These are phyloP conservation scores for Jatropha podagrica DNA, from an alignment of 441 rosid genomes.

Conservation along the genomic window DNA sequence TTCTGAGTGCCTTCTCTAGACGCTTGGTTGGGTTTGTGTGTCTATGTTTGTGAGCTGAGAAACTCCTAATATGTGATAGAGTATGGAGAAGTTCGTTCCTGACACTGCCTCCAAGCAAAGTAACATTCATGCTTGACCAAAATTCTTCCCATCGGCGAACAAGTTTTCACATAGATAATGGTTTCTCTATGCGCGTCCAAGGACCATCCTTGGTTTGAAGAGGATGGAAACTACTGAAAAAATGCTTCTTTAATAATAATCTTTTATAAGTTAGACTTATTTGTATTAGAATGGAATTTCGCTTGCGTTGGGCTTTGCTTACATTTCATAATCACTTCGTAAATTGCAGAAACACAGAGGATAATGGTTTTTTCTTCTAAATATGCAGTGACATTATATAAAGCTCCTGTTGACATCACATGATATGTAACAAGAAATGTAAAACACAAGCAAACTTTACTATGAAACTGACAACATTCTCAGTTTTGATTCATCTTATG, in stretches of 20 bases:
- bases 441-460: background rate
- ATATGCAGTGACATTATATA: background rate
- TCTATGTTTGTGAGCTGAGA: conserved; percentile 34
- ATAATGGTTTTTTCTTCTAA: background rate
- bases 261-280: too few relatives aligned
- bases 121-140: conserved; percentile 28
- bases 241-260: too few relatives aligned
- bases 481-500: background rate
- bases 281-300: too few relatives aligned
- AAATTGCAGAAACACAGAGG: background rate
- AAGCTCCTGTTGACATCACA: background rate
- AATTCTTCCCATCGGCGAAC: background rate
- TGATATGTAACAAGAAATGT: background rate
- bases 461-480: background rate
- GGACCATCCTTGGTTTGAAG: too few relatives aligned
- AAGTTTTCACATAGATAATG: background rate
- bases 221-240: too few relatives aligned
- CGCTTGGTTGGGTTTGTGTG: conserved; percentile 28
- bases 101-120: conserved; percentile 8
- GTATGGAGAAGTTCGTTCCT: conserved; percentile 13
- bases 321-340: background rate
- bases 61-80: conserved; percentile 23
- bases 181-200: too few relatives aligned
- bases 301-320: too few relatives aligned
- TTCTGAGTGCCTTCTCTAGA: conserved; percentile 46